A percentile compares a stretch with the other conserved stretches of the same genome.
Evolutionary conservation across 2,329 filamentous ascomycete genomes (phyloP).

Genomic region (Cladosporium sp.): DNA sequence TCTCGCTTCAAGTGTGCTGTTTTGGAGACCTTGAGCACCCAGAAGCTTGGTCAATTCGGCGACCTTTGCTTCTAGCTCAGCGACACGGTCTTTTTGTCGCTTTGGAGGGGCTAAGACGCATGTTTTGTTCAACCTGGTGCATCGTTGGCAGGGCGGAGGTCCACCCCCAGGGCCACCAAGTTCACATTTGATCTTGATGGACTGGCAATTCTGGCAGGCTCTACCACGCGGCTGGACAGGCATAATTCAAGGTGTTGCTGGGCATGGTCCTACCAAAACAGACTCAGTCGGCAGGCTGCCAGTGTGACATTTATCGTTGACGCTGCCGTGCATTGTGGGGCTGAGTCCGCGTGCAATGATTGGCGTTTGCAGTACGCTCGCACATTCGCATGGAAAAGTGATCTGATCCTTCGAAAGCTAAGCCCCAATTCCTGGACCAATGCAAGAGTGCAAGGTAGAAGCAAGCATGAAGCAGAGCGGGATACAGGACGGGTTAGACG

Average conservation of each 20-base stretch:
- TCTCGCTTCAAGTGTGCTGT: conserved; percentile 9
- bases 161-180: conserved; percentile 25
- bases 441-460: background rate
- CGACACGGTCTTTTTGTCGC: conserved; percentile 30
- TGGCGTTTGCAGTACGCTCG: background rate
- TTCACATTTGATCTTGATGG: conserved; percentile 35
- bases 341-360: background rate
- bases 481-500: background rate
- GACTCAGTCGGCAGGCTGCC: background rate
- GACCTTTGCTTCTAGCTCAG: conserved; percentile 36
- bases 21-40: conserved; percentile 29
- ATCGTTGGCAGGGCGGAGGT: conserved; percentile 34
- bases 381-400: conserved; percentile 2
- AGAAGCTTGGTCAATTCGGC: conserved; percentile 33
- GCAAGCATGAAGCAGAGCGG: background rate
- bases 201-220: conserved; percentile 31
- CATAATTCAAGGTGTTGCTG: background rate
- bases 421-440: background rate
- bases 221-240: conserved; percentile 25
- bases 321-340: conserved; percentile 4
- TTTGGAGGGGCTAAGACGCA: conserved; percentile 32
- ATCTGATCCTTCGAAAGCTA: conserved; percentile 13
- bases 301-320: conserved; percentile 7
- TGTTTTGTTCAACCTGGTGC: conserved; percentile 32
- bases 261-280: background rate